These are phyloP conservation scores for Rutstroemia sp. DNA, from an alignment of 2,329 filamentous ascomycete species.

Conservation along the genomic window DNA sequence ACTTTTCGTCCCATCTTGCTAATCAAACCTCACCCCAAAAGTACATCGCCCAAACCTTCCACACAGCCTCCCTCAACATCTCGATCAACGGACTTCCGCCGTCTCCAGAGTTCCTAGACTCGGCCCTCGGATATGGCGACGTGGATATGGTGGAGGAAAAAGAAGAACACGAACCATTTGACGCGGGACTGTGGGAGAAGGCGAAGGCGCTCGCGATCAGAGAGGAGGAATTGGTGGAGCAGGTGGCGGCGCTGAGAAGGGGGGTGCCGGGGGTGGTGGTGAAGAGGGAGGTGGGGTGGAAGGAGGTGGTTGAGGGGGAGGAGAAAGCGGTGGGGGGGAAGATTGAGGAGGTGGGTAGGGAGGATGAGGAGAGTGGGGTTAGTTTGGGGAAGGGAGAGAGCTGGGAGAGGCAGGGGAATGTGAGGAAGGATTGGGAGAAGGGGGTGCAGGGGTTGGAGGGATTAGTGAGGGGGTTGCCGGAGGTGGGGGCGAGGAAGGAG, in stretches of 20 bases:
- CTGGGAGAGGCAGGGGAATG: constrained; percentile 39
- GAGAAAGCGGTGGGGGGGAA: constrained; percentile 12
- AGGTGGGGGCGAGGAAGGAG: constrained; percentile 57
- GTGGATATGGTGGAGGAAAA: constrained; percentile 20
- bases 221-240: constrained; percentile 56
- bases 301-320: constrained; percentile 18
- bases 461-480: constrained; percentile 53
- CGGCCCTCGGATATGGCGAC: constrained; percentile 20
- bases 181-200: constrained; percentile 49
- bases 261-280: constrained; percentile 16
- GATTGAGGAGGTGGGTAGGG: constrained; percentile 1
- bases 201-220: constrained; percentile 54
- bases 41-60: constrained; percentile 57
- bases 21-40: constrained; percentile 24
- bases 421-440: constrained; percentile 39
- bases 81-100: constrained; percentile 51
- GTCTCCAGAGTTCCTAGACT: constrained; percentile 30
- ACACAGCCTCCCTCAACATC: constrained; percentile 50
- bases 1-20: not conserved
- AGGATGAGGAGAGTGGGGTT: constrained; percentile 8
- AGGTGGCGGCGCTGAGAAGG: constrained; percentile 43
- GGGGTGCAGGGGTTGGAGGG: constrained; percentile 45
- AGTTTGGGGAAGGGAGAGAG: constrained; percentile 17
- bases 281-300: constrained; percentile 17
- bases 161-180: constrained; percentile 51